Base-by-base conservation (phyloP, 2,329 filamentous ascomycete species). In the Epichloe gansuensis region DNA sequence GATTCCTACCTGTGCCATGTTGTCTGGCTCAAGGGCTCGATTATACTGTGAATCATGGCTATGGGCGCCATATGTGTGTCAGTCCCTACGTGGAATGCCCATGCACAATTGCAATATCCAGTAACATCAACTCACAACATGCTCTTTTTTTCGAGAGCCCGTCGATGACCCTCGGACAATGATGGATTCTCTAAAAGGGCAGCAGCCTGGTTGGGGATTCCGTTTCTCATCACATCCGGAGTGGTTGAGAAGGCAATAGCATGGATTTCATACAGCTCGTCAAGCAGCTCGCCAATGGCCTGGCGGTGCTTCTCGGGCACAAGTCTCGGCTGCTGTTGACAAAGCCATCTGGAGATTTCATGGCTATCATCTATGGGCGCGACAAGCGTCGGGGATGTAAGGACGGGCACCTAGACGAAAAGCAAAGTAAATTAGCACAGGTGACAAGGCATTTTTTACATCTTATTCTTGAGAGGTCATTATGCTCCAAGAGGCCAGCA, bases 141-240 rank as follows among this genome's bases (percentile, higher is more conserved):
- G 23, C 60, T 64, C 45, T 63, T 63, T 31, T 64, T 60, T 54
- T 66, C 63, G 4, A 66, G 57, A 2, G 59, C 59, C 38, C 63
- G 58, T 2, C 63, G 63, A 44, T 64, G 58, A 9, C 49, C 47
- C 36, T 60, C 59, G 7, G 61, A 58, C 6, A 66, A 55, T 15
- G 57, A 56, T 5, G 55, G 55, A 15, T 55, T 57, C 53, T 65
- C 63, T 2, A 66, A 59, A 47, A 62, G 55, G 9, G 60, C 62
- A 1, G 62, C 63, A 5, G 63, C 63, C 21, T 57, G 47, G 40
- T 65, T 65, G 1, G 60, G 59, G 11, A 65, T 52, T 3, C 63
- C 62, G 34, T 61, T 55, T 6, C 56, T 58, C 34, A 56, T 55
- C 9, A 59, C 56, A 25, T 63, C 59, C 2, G 59, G 53, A 7